phyloP scores from a whole-genome alignment of 148 eudicot genomes.

The Rhododendron griersonianum region DNA sequence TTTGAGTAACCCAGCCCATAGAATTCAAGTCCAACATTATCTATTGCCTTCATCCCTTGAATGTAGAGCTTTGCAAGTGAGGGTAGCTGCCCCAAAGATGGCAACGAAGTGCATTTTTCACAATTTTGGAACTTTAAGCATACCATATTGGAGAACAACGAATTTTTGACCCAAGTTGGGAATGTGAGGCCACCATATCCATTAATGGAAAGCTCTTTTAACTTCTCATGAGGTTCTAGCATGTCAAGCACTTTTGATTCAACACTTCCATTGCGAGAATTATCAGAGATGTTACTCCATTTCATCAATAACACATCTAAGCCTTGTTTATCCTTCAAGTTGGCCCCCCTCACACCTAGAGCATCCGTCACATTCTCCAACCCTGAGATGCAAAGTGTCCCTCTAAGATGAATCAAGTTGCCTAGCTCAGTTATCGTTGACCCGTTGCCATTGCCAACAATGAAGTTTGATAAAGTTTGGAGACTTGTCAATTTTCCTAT shows the following conservation, averaged over 20 bases:
- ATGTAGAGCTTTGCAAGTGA: conserved; percentile 2
- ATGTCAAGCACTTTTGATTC: conserved; percentile 10
- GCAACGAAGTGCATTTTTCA: conserved; percentile 7
- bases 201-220: conserved; percentile 1
- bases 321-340: not conserved
- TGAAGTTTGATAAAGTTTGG: conserved; percentile 12
- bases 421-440: conserved; percentile 8
- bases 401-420: conserved; percentile 8
- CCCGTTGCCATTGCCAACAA: not conserved
- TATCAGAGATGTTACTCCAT: not conserved
- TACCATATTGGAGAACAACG: not conserved
- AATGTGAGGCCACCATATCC: conserved; percentile 1
- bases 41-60: not conserved
- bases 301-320: conserved; percentile 5
- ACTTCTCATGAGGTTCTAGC: not conserved
- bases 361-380: conserved; percentile 6
- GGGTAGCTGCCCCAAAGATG: conserved; percentile 3
- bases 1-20: not conserved
- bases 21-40: conserved; percentile 11
- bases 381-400: conserved; percentile 8
- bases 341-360: not conserved
- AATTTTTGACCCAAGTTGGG: not conserved
- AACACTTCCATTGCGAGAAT: not conserved
- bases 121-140: not conserved
- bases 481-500: conserved; percentile 12